phyloP scores from a whole-genome alignment of 805 yeast genomes.

The Yamadazyma tumulicola region DNA sequence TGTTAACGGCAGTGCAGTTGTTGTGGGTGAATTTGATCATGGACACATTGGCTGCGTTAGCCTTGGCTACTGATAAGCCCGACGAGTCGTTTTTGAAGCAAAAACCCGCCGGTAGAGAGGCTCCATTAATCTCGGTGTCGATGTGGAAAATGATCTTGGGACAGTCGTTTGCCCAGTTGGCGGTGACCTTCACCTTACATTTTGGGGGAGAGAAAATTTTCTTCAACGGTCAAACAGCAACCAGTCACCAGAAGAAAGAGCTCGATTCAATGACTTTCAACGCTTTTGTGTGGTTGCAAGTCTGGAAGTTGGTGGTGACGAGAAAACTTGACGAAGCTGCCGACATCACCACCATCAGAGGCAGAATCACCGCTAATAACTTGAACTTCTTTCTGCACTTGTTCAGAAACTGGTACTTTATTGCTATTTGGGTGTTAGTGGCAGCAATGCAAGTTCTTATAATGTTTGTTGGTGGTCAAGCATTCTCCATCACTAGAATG shows the following conservation, averaged over 20 bases:
- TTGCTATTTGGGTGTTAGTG: constrained; percentile 67
- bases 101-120: constrained; percentile 78
- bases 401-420: constrained; percentile 77
- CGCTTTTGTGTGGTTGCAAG: constrained; percentile 96
- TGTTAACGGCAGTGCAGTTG: constrained; percentile 93
- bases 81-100: constrained; percentile 74
- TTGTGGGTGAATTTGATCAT: constrained; percentile 96
- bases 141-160: constrained; percentile 99
- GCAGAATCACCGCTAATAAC: constrained; percentile 58
- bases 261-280: constrained; percentile 87
- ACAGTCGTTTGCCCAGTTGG: constrained; percentile 75
- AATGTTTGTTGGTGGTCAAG: constrained; percentile 97
- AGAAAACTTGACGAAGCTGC: constrained; percentile 89
- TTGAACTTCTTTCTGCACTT: constrained; percentile 82
- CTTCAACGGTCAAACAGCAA: constrained; percentile 29
- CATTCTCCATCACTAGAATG: constrained; percentile 78
- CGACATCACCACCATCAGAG: constrained; percentile 53
- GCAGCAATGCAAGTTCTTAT: constrained; percentile 83
- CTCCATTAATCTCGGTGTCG: constrained; percentile 78
- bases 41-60: constrained; percentile 98
- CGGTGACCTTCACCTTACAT: constrained; percentile 75
- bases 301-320: constrained; percentile 87
- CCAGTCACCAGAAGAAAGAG: constrained; percentile 50
- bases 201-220: constrained; percentile 68
- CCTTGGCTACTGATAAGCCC: constrained; percentile 96